Base-by-base conservation (phyloP, 148 eudicot genomes). In the Silene conica region DNA sequence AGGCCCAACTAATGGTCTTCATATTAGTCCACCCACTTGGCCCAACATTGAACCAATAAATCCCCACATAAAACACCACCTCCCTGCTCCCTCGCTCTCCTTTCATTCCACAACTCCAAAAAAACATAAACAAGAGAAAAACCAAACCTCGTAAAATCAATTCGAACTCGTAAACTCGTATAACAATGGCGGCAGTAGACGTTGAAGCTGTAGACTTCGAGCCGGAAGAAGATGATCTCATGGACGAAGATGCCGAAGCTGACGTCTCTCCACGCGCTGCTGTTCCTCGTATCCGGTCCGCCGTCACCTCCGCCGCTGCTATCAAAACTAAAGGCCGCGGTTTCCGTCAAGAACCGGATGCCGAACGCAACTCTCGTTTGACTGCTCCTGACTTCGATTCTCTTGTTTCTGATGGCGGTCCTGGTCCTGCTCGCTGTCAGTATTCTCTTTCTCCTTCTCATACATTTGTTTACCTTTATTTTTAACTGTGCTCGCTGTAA, bases 211-310 rank as follows among this genome's bases (percentile, higher is more conserved):
- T 92, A 43, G 97, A 92, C 76, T 90, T 92, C 80, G 97, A 92
- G 80, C 89, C 90, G 1, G 97, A 92, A 79, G 96, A 92, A 16
- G 97, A 92, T 66, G 96, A 92, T 77, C 89, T 92, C 22, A 92
- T 92, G 97, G 97, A 92, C 86, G 97, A 92, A 50, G 97, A 90
- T 28, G 80, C 54, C 59, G 97, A 92, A 45, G 97, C 86, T 34
- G 80, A 43, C 65, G 78, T 73, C 63, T 72, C 81, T 16, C 81
- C 84, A 19, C 69, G 73, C 50, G 75, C 90, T 45, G 71, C 85
- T 12, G 67, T 75, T 0, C 97, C 96, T 22, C 88, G 83, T 73
- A 84, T 92, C 76, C 84, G 80, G 76, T 92, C 96, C 48, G 90
- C 97, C 80, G 89, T 92, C 65, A 83, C 97, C 63, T 87, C 86